Conservation (phyloP, 1,284 basidiomycete species). For the Fomitopsis pinicola region DNA sequence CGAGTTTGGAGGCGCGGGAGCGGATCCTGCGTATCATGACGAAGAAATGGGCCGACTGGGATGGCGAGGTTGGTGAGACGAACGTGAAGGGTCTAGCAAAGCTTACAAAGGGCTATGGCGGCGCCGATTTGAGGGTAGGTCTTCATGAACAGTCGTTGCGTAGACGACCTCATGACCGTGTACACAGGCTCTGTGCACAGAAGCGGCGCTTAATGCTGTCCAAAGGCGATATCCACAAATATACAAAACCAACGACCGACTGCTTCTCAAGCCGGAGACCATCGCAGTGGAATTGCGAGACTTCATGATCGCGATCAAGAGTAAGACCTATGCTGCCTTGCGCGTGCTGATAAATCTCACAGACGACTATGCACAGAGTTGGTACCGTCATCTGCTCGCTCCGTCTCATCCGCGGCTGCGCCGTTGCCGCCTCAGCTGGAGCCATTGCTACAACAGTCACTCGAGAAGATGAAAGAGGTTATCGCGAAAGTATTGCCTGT, state of each 20-base stretch:
- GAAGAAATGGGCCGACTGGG: slow-evolving; percentile 85
- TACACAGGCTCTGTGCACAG: slow-evolving; percentile 85
- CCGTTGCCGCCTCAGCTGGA: slow-evolving; percentile 86
- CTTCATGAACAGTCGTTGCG: background rate
- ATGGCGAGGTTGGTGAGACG: slow-evolving; percentile 50
- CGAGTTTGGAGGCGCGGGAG: slow-evolving; percentile 79
- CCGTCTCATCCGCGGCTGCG: slow-evolving; percentile 80
- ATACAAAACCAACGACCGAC: slow-evolving; percentile 87
- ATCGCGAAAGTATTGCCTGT: slow-evolving; percentile 71
- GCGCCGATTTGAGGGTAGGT: slow-evolving; percentile 90
- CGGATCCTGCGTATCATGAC: slow-evolving; percentile 94
- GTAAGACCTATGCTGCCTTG: slow-evolving; percentile 44
- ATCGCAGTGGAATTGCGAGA: slow-evolving; percentile 88
- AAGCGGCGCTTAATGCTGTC: slow-evolving; percentile 95
- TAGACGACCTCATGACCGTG: background rate
- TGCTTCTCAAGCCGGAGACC: slow-evolving; percentile 83
- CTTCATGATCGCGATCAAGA: slow-evolving; percentile 97
- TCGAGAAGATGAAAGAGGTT: slow-evolving; percentile 70
- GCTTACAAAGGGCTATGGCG: slow-evolving; percentile 96
- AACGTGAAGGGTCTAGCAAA: slow-evolving; percentile 75
- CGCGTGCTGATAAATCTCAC: background rate
- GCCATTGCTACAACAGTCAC: slow-evolving; percentile 67
- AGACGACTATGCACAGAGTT: slow-evolving; percentile 52
- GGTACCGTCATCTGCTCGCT: slow-evolving; percentile 92
- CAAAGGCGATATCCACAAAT: slow-evolving; percentile 97